Evolutionary conservation across 805 yeast genomes (phyloP).

Genomic region (Vanderwaltozyma tropicalis): DNA sequence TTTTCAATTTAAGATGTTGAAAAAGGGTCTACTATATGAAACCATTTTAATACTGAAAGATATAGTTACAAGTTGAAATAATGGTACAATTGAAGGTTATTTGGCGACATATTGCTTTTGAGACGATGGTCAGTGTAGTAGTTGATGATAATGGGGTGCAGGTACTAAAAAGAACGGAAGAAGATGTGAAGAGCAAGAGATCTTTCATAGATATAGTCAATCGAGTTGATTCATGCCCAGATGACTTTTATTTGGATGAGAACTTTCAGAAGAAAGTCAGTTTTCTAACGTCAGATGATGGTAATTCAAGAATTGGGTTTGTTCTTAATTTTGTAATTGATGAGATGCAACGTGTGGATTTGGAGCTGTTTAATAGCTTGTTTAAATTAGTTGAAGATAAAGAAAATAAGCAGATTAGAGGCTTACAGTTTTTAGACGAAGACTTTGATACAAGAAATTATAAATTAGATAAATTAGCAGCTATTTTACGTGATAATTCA

Average conservation of each 20-base stretch:
- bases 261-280: slow-evolving; percentile 24
- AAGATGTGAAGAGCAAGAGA: slow-evolving; percentile 13
- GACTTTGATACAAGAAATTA: slow-evolving; percentile 23
- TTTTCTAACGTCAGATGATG: slow-evolving; percentile 31
- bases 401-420: slow-evolving; percentile 6
- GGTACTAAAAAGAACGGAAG: slow-evolving; percentile 16
- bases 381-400: not conserved
- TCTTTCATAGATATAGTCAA: slow-evolving; percentile 20
- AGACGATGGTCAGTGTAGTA: slow-evolving; percentile 18
- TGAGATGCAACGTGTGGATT: slow-evolving; percentile 20
- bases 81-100: no score
- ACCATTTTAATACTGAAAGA: no score
- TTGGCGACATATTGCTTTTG: no score
- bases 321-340: slow-evolving; percentile 28
- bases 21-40: no score
- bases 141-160: slow-evolving; percentile 8
- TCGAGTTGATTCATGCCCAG: slow-evolving; percentile 23
- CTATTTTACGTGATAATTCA: slow-evolving; percentile 29
- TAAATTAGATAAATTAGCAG: slow-evolving; percentile 39
- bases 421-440: slow-evolving; percentile 21
- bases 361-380: slow-evolving; percentile 6
- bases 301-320: slow-evolving; percentile 29
- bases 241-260: slow-evolving; percentile 9
- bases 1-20: no score
- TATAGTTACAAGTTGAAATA: no score